phyloP scores from a whole-genome alignment of 2,329 filamentous ascomycete genomes.

The Rosellinia necatrix region DNA sequence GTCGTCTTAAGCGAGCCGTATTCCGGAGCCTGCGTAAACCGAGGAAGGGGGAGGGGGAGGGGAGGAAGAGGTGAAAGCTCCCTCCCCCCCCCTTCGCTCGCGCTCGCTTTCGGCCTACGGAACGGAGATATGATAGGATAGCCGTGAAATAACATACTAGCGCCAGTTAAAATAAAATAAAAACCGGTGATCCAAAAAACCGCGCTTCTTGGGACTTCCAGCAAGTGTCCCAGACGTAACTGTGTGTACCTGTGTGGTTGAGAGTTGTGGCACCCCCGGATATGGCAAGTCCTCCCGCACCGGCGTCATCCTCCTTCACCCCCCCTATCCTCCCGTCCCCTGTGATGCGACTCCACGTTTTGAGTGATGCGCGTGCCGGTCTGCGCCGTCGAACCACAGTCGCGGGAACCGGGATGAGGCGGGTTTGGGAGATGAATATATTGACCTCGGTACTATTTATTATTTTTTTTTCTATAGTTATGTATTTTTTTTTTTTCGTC shows the following conservation, averaged over 20 bases:
- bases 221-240: no score
- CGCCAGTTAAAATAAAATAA: no score
- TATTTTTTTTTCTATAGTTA: background rate
- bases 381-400: constrained; percentile 12
- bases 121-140: constrained; percentile 4
- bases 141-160: no score
- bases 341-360: constrained; percentile 13
- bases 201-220: constrained; percentile 8
- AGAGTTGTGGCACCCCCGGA: constrained; percentile 5
- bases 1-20: no score
- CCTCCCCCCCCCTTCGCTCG: no score
- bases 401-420: constrained; percentile 13
- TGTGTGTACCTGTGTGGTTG: constrained; percentile 6
- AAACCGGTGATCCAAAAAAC: constrained; percentile 3
- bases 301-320: no score
- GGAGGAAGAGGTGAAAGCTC: no score
- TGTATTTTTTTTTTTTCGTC: no score
- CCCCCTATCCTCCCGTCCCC: no score
- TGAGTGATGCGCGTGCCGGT: background rate
- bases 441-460: constrained; percentile 14
- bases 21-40: no score
- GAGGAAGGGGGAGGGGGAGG: no score
- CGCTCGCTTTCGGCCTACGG: no score
- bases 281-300: constrained; percentile 24
- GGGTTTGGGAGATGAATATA: constrained; percentile 10